Evolutionary conservation across 352 stramenopile species (phyloP).

Genomic region (Phytophthora pinifolia): DNA sequence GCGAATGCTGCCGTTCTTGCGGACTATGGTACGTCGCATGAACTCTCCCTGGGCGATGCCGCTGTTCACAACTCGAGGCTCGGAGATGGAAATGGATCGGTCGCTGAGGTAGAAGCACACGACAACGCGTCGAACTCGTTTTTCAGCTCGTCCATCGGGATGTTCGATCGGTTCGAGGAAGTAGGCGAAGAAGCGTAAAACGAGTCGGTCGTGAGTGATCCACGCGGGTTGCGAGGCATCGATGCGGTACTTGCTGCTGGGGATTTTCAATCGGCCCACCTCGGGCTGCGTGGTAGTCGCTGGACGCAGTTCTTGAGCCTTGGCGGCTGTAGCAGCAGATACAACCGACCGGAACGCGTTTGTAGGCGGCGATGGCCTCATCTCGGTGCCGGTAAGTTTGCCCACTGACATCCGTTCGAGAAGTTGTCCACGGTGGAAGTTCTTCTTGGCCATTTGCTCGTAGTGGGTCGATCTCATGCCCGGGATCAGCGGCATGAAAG

Average conservation of each 20-base stretch:
- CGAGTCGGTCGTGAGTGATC: constrained; percentile 74
- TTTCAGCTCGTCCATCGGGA: constrained; percentile 15
- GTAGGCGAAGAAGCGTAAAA: constrained; percentile 92
- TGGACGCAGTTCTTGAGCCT: constrained; percentile 7
- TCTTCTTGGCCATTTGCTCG: constrained; percentile 37
- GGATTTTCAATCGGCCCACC: constrained; percentile 12
- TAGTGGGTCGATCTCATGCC: constrained; percentile 57
- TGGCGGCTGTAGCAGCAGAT: constrained; percentile 15
- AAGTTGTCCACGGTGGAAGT: constrained; percentile 66
- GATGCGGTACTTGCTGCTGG: constrained; percentile 47
- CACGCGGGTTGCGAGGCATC: constrained; percentile 56
- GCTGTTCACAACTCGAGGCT: constrained; percentile 86
- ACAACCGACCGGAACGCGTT: constrained; percentile 9
- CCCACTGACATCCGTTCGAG: constrained; percentile 65
- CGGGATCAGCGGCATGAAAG: constrained; percentile 47
- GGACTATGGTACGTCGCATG: constrained; percentile 65
- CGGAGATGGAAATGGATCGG: constrained; percentile 82
- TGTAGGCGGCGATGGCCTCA: not conserved
- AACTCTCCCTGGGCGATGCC: constrained; percentile 90
- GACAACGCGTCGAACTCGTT: constrained; percentile 56
- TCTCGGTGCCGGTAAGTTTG: constrained; percentile 33
- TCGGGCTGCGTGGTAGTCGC: constrained; percentile 14
- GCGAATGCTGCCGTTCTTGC: constrained; percentile 30
- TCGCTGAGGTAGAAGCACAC: constrained; percentile 87
- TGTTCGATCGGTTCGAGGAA: constrained; percentile 49